Base-by-base conservation (phyloP, 441 rosid genomes). In the Theobroma grandiflorum region DNA sequence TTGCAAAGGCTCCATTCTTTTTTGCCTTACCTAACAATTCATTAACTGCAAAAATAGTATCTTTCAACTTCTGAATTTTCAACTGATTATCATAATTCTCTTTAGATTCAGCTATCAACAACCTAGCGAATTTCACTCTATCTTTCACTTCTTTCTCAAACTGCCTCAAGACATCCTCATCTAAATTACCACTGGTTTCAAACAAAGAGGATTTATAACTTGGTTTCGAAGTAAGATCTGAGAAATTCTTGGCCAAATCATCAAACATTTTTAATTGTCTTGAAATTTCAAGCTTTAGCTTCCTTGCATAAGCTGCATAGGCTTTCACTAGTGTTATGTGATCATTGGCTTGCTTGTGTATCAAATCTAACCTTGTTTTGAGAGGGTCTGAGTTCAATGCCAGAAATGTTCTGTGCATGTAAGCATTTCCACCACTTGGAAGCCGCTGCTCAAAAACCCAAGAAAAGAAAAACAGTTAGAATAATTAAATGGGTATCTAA, bases 131-230 rank as follows among this genome's bases (percentile, higher is more conserved):
- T 83, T 95, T 95, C 74, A 93, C 97, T 78, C 84, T 89, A 57
- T 95, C 98, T 73, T 95, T 95, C 49, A 95, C 98, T 86, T 95
- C 99, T 85, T 94, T 94, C 91, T 95, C 99, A 58, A 92, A 89
- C 66, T 67, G 90, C 87, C 94, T 89, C 80, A 95, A 70, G 37
- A 91, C 82, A 76, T 95, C 98, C 79, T 95, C 98, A 65, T 95
- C 99, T 58, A 94, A 79, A 0, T 84, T 84, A 38, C 85, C 84
- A 9, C 87, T 86, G 0, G 79, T 26, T 15, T 87, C 91, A 65
- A 92, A 90, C 69, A 93, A 75, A 0, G 87, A 80, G n/a, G 87
- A 80, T 78, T 83, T 87, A 77, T 89, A 91, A 73, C 70, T 87
- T 8, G 91, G 90, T 67, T 91, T 93, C 0, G 83, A 59, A 2